A percentile compares a stretch with the other conserved stretches of the same genome.
phyloP scores from a whole-genome alignment of 345 rosid species.

The Boechera divaricarpa region DNA sequence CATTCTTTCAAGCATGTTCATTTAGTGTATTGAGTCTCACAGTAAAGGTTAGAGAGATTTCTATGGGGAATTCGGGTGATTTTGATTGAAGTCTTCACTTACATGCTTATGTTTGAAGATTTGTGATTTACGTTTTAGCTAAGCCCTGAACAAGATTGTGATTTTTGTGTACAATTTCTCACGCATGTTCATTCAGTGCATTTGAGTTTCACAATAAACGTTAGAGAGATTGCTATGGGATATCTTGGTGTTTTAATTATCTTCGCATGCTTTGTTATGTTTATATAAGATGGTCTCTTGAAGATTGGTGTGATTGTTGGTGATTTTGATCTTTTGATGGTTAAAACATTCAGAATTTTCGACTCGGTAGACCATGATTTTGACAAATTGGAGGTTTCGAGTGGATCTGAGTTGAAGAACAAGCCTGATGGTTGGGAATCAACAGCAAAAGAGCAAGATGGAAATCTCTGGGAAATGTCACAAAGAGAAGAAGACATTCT shows the following conservation, averaged over 20 bases:
- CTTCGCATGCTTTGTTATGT: constrained; percentile 12
- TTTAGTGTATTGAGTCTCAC: not conserved
- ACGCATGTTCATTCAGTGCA: constrained; percentile 3
- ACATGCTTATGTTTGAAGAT: not conserved
- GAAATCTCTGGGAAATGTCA: constrained; percentile 94
- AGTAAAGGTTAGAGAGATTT: not conserved
- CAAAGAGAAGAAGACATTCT: constrained; percentile 97
- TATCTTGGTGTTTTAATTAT: not conserved
- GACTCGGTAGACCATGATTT: constrained; percentile 68
- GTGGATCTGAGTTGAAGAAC: constrained; percentile 71
- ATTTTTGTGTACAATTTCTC: not conserved
- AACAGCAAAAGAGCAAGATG: constrained; percentile 77
- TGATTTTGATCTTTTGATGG: not conserved
- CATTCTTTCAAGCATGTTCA: not conserved
- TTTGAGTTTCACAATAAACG: not conserved
- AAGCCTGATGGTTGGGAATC: constrained; percentile 99
- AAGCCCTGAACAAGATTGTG: not conserved
- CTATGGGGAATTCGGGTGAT: not conserved
- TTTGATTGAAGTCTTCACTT: not conserved
- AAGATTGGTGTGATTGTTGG: constrained; percentile 14
- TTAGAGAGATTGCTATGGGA: not conserved
- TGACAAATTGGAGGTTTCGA: constrained; percentile 57
- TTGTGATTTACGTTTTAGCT: constrained; percentile 7
- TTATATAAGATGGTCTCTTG: not conserved
- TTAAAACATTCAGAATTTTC: constrained; percentile 61